Evolutionary conservation across 192 early-diverging fungal genomes (phyloP).

Genomic region (Coemansia sp.): DNA sequence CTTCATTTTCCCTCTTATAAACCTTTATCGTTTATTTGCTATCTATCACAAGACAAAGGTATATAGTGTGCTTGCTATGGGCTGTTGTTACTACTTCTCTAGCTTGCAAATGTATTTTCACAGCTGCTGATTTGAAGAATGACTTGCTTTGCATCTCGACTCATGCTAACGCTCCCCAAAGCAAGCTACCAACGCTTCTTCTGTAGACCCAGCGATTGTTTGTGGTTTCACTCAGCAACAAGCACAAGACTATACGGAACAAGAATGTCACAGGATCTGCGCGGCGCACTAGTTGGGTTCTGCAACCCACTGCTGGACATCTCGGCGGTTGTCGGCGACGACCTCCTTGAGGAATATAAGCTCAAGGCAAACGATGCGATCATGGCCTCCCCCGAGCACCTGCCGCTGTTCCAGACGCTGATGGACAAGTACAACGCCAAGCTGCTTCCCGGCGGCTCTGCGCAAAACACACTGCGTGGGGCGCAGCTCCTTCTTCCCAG

Average conservation of each 20-base stretch:
- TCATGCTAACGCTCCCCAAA: background rate
- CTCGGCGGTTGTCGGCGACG: slow-evolving; percentile 73
- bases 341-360: slow-evolving; percentile 79
- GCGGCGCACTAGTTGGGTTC: slow-evolving; percentile 79
- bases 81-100: background rate
- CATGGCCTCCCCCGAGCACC: slow-evolving; percentile 86
- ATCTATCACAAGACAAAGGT: background rate
- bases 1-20: no score
- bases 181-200: background rate
- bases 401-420: slow-evolving; percentile 81
- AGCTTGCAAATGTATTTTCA: background rate
- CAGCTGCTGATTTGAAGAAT: background rate
- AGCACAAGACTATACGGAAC: background rate
- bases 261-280: slow-evolving; percentile 45
- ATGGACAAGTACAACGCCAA: slow-evolving; percentile 67
- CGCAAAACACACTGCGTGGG: slow-evolving; percentile 93
- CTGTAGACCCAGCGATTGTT: background rate
- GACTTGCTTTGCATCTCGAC: background rate
- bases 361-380: slow-evolving; percentile 96
- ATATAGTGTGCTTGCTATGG: background rate
- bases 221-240: background rate
- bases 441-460: slow-evolving; percentile 95
- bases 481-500: slow-evolving; percentile 87
- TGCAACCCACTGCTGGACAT: slow-evolving; percentile 99
- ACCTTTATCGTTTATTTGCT: background rate